Base-by-base conservation (phyloP, 2,329 filamentous ascomycete genomes). In the Stachybotrys elegans region DNA sequence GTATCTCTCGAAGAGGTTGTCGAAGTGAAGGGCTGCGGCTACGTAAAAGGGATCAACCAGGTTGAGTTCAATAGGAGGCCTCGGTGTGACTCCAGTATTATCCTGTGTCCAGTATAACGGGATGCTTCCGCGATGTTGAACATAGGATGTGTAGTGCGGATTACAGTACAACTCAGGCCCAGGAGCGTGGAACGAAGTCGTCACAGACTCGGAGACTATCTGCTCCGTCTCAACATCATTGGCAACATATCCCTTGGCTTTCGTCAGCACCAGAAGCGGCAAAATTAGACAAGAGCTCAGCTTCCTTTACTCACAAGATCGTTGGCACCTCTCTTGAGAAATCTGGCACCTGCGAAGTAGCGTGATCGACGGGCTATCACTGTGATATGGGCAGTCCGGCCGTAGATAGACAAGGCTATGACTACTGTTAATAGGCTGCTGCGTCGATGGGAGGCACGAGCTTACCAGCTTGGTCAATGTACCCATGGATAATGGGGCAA, bases 201-300 rank as follows among this genome's bases (percentile, higher is more conserved):
- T 96, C 41, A 92, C 72, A 55, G 90, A 88, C 60, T 98, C 93
- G 1, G 91, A 93, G 5, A 98, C 91, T 48, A 98, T 96, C 62
- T 98, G 93, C 66, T 98, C 93, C 1, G 93, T 97, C 67, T 98
- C 94, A 20, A 98, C 93, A 65, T 98, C 94, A 59, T 98, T 98
- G 42, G 93, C 94, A 43, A 98, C 93, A 61, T 95, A 95, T 13
- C 93, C 92, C 60, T n/a, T 17, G n/a, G 13, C 14, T n/a, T 11
- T 46, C n/a, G 14, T 29, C 8, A 29, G 14, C 25, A 29, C 27
- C 9, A 29, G 27, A 29, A 36, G 5, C 14, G 34, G 34, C 14
- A 4, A 23, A 38, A 12, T n/a, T 2, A 34, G 6, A 34, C n/a
- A 16, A 17, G 31, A 12, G 31, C 14, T 9, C 4, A 39, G n/a